Percentiles rank a stretch among this genome's conserved stretches.
Conservation (phyloP, 2,329 filamentous ascomycete genomes). For the Colletotrichum camelliae region DNA sequence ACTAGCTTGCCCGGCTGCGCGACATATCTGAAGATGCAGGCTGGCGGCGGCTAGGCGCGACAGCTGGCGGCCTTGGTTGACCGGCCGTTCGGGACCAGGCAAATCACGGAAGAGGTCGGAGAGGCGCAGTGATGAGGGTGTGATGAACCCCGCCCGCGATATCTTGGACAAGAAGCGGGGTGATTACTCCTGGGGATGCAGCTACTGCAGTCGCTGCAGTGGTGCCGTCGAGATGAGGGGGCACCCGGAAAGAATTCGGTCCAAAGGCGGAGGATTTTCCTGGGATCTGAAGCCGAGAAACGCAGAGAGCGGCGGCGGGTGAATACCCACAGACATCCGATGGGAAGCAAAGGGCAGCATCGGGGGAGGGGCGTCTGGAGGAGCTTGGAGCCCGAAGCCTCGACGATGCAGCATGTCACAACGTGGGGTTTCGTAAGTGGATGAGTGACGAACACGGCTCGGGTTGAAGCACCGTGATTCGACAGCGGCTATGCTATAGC, state of each 20-base stretch:
- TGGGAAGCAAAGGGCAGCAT: background rate
- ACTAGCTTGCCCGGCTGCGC: background rate
- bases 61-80: background rate
- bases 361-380: conserved; percentile 9
- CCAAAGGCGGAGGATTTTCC: conserved; percentile 20
- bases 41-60: background rate
- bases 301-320: conserved; percentile 1
- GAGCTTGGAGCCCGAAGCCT: conserved; percentile 14
- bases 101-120: conserved; percentile 17
- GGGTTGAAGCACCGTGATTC: background rate
- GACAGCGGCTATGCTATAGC: background rate
- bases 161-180: conserved; percentile 21
- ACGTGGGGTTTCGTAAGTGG: conserved; percentile 20
- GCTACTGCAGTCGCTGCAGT: conserved; percentile 16
- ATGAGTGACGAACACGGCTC: conserved; percentile 14
- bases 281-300: conserved; percentile 8
- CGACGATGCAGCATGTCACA: conserved; percentile 14
- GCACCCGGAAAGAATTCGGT: conserved; percentile 9
- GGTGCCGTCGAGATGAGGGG: conserved; percentile 5
- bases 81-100: conserved; percentile 12
- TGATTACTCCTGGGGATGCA: background rate
- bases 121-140: conserved; percentile 10
- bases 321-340: conserved; percentile 13
- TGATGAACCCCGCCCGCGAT: conserved; percentile 17
- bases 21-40: background rate